Percentiles rank a stretch among this genome's conserved stretches.
These are phyloP conservation scores for Xerocomus nothofagi DNA, from an alignment of 1,284 basidiomycete species.

Conservation along the genomic window DNA sequence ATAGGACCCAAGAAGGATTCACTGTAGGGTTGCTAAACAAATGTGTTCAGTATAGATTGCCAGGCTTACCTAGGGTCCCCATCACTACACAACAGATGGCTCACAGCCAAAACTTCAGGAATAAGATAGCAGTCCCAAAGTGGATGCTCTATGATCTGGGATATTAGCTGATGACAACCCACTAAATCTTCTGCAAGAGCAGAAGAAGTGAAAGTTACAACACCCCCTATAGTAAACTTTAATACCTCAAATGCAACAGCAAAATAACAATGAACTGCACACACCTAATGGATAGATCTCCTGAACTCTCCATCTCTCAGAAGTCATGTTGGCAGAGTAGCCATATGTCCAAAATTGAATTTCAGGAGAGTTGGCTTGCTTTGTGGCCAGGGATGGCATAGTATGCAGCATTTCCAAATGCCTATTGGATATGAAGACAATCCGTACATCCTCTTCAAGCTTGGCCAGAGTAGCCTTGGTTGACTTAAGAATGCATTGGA, in stretches of 20 bases:
- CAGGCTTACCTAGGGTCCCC: conserved; percentile 30
- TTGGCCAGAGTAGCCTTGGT: conserved; percentile 41
- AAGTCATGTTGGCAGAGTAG: conserved; percentile 50
- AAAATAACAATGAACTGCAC: conserved; percentile 12
- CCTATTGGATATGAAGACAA: conserved; percentile 66
- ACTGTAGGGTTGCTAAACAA: conserved; percentile 9
- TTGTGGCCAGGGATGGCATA: conserved; percentile 47
- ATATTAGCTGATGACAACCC: conserved; percentile 46
- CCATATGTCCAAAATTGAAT: conserved; percentile 67
- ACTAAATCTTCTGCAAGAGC: conserved; percentile 54
- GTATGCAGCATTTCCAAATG: conserved; percentile 48
- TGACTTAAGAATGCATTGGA: conserved; percentile 46
- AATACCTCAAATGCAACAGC: conserved; percentile 8
- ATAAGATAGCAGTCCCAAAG: conserved; percentile 65
- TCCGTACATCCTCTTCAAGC: conserved; percentile 41
- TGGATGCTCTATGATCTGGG: conserved; percentile 54
- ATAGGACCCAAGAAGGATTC: conserved; percentile 22
- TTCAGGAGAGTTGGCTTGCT: conserved; percentile 43
- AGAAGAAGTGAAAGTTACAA: conserved; percentile 63
- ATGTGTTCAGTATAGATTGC: neutral
- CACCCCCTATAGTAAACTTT: conserved; percentile 52
- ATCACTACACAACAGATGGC: conserved; percentile 30
- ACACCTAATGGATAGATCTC: conserved; percentile 67
- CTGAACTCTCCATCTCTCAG: conserved; percentile 54
- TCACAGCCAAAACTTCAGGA: conserved; percentile 57